Conservation (phyloP, 1,139 yeast species). For the Taphrina deformans region DNA sequence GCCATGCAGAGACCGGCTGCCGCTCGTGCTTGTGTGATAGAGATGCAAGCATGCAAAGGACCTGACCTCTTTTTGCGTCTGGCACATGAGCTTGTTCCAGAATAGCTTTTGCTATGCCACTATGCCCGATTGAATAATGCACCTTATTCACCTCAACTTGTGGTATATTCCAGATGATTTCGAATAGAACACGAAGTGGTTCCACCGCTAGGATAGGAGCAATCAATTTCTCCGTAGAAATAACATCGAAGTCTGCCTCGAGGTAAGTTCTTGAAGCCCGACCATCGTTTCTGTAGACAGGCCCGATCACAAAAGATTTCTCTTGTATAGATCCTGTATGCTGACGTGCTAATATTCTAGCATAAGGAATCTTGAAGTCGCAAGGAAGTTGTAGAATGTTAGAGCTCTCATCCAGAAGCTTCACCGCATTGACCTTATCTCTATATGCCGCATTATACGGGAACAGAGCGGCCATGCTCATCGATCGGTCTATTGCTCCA, state of each 20-base stretch:
- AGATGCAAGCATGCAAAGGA: not conserved
- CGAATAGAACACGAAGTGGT: not conserved
- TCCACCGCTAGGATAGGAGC: conserved; percentile 46
- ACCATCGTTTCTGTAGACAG: conserved; percentile 67
- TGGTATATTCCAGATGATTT: not conserved
- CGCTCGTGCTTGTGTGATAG: conserved; percentile 43
- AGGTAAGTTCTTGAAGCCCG: conserved; percentile 74
- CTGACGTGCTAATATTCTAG: conserved; percentile 71
- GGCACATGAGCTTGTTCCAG: conserved; percentile 38
- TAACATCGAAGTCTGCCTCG: conserved; percentile 79
- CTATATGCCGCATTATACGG: conserved; percentile 76
- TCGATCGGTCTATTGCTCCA: conserved; percentile 73
- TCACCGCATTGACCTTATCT: conserved; percentile 59
- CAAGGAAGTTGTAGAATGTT: conserved; percentile 83
- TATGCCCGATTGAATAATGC: conserved; percentile 69
- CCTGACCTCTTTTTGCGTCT: conserved; percentile 37
- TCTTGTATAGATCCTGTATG: conserved; percentile 49
- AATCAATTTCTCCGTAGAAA: conserved; percentile 48
- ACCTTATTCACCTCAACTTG: conserved; percentile 57
- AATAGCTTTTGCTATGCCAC: conserved; percentile 54
- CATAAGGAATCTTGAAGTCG: conserved; percentile 85
- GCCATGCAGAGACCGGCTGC: not conserved
- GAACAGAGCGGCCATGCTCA: conserved; percentile 58
- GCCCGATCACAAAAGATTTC: conserved; percentile 61
- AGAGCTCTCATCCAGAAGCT: conserved; percentile 79